Evolutionary conservation across 1,139 yeast genomes (phyloP), one percentile per base, ranked within the genome.

Genomic region (Blastobotrys indianensis): DNA sequence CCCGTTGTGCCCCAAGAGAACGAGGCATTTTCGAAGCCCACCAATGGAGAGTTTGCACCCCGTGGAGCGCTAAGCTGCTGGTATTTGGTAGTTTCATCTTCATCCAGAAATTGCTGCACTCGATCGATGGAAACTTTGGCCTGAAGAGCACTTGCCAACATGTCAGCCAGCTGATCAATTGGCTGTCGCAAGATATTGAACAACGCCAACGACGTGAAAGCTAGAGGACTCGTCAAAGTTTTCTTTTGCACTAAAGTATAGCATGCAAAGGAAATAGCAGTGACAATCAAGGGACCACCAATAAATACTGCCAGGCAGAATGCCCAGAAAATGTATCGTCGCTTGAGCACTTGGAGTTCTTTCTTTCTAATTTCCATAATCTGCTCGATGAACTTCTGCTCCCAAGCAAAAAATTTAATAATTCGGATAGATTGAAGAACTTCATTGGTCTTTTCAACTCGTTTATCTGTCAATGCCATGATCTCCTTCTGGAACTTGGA

Each of bases 331-430:
- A 77, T 50, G 52, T 78, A 76, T 66, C 96, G 77, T 56, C 69
- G 64, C 50, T 74, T 72, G 59, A 92, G 72, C 57, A 75, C 68
- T 25, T 61, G 52, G 52, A 90, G 66, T 66, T 92, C 98, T 46
- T 80, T 79, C 32, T 75, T 74, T 71, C 98, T 82, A 46, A 87
- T 74, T 32, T 77, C 73, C 67, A 79, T 68, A 50, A 92, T 85
- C 37, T 78, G 79, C 46, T 81, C 79, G 54, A 78, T 80, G 64
- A 92, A 90, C 58, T 84, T 82, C 39, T 79, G 76, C 66, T 92
- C 98, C 97, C 98, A 92, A 4, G 96, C 96, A 64, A 92, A 92
- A 60, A 85, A 88, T 67, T 92, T 92, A 70, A 92, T 83, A 58
- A 92, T 87, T 65, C 97, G 79, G 54, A 92, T 90, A 56, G 94